phyloP scores from a whole-genome alignment of 352 stramenopile species.

The Phytophthora uliginosa region DNA sequence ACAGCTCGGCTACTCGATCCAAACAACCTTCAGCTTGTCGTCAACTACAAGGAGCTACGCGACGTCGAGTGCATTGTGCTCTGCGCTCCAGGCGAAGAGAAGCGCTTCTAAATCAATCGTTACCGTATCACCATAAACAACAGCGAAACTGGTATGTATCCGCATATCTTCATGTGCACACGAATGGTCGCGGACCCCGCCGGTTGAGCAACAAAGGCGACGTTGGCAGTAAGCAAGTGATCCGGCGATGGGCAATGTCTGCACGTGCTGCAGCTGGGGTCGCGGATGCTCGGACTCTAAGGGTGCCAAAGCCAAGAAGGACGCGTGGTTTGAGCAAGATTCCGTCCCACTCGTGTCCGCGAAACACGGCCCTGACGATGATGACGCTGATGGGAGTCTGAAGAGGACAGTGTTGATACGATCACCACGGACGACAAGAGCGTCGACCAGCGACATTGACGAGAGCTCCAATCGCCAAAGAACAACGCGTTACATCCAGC shows the following conservation, averaged over 20 bases:
- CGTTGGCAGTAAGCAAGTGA: neutral
- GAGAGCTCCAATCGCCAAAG: conserved; percentile 1
- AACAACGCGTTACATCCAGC: conserved; percentile 14
- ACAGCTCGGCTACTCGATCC: conserved; percentile 73
- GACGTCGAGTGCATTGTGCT: conserved; percentile 81
- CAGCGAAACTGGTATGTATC: conserved; percentile 15
- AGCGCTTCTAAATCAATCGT: conserved; percentile 36
- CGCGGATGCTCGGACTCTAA: conserved; percentile 10
- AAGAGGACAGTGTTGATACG: conserved; percentile 70
- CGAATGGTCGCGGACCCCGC: conserved; percentile 38
- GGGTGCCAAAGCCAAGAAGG: conserved; percentile 23
- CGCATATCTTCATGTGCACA: conserved; percentile 21
- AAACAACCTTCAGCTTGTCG: conserved; percentile 70
- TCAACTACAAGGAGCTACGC: conserved; percentile 86
- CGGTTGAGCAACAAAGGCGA: neutral
- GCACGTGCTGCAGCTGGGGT: conserved; percentile 36
- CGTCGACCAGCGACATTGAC: conserved; percentile 13
- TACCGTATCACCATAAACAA: neutral
- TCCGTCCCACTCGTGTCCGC: conserved; percentile 68
- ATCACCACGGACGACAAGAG: conserved; percentile 34
- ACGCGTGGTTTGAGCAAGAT: conserved; percentile 74
- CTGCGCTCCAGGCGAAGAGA: conserved; percentile 74
- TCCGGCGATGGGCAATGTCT: conserved; percentile 40
- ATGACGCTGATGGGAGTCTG: conserved; percentile 46
- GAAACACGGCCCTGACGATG: conserved; percentile 46